These are phyloP conservation scores for Tylopilus sp. DNA, from an alignment of 1,284 basidiomycete genomes.

Conservation along the genomic window DNA sequence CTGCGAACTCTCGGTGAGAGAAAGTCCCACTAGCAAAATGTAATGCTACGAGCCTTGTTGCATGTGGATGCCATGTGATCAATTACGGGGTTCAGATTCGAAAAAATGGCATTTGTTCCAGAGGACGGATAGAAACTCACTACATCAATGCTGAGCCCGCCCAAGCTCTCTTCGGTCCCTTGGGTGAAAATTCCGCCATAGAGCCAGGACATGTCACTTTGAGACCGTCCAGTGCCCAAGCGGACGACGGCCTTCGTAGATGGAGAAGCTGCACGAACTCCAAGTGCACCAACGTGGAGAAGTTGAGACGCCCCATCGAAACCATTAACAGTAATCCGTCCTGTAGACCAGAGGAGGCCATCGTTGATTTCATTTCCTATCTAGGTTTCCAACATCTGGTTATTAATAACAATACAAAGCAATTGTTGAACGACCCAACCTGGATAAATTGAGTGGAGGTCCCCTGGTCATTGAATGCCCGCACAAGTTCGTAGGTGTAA, in stretches of 20 bases:
- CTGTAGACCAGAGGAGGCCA: constrained; percentile 14
- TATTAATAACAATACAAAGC: background rate
- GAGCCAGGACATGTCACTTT: constrained; percentile 8
- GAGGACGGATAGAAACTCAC: constrained; percentile 14
- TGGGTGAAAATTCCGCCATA: constrained; percentile 6
- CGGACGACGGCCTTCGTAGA: constrained; percentile 13
- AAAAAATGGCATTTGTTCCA: constrained; percentile 8
- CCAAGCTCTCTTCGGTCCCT: constrained; percentile 1
- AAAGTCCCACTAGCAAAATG: background rate
- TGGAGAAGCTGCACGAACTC: constrained; percentile 15
- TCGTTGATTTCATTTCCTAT: constrained; percentile 19
- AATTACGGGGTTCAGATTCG: constrained; percentile 5
- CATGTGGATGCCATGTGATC: constrained; percentile 8
- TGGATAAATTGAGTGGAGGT: constrained; percentile 16
- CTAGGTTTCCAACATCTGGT: constrained; percentile 6
- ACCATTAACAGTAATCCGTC: constrained; percentile 9
- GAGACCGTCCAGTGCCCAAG: constrained; percentile 12
- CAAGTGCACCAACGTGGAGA: constrained; percentile 17
- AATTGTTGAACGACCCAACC: background rate
- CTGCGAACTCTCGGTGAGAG: constrained; percentile 10
- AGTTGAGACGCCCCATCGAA: constrained; percentile 12
- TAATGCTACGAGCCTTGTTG: constrained; percentile 8
- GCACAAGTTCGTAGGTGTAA: constrained; percentile 13
- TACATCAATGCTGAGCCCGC: constrained; percentile 10
- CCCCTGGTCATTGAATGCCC: constrained; percentile 13